Conservation (phyloP, 2,329 filamentous ascomycete species). For the Xenoacremonium recifei region DNA sequence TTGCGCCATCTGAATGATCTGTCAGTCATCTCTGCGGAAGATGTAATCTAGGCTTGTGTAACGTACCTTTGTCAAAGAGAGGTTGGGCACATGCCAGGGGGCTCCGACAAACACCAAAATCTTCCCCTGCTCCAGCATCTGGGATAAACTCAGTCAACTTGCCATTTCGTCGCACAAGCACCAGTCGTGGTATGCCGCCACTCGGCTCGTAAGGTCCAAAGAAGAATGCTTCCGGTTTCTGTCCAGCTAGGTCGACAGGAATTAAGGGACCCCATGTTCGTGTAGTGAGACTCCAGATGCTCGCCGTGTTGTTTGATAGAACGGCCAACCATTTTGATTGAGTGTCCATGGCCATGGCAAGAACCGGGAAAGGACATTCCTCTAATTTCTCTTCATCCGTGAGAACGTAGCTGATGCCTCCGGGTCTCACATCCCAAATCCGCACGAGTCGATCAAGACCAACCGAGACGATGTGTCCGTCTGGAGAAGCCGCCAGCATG, state of each 20-base stretch:
- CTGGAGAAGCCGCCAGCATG: conserved; percentile 59
- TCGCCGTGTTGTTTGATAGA: conserved; percentile 56
- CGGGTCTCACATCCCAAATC: conserved; percentile 60
- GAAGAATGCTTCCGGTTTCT: conserved; percentile 61
- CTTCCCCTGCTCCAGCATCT: conserved; percentile 37
- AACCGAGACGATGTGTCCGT: conserved; percentile 66
- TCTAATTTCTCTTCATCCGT: conserved; percentile 39
- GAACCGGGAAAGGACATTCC: conserved; percentile 55
- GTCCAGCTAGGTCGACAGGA: conserved; percentile 48
- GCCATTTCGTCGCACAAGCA: conserved; percentile 65
- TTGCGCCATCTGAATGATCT: conserved; percentile 7
- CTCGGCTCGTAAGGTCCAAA: conserved; percentile 49
- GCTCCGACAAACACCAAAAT: conserved; percentile 51
- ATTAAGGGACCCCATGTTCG: conserved; percentile 56
- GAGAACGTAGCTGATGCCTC: conserved; percentile 40
- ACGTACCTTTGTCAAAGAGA: conserved; percentile 45
- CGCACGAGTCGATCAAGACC: conserved; percentile 68
- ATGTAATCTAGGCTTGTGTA: neutral
- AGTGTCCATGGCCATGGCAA: conserved; percentile 64
- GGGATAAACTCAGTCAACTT: conserved; percentile 57
- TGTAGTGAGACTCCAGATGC: conserved; percentile 62
- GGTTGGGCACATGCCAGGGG: conserved; percentile 50
- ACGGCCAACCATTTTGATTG: conserved; percentile 65
- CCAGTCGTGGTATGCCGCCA: conserved; percentile 43
- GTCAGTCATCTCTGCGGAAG: neutral